These are phyloP conservation scores for Fimicolochytrium jonesii DNA, from an alignment of 192 early-diverging fungal genomes.

Conservation along the genomic window DNA sequence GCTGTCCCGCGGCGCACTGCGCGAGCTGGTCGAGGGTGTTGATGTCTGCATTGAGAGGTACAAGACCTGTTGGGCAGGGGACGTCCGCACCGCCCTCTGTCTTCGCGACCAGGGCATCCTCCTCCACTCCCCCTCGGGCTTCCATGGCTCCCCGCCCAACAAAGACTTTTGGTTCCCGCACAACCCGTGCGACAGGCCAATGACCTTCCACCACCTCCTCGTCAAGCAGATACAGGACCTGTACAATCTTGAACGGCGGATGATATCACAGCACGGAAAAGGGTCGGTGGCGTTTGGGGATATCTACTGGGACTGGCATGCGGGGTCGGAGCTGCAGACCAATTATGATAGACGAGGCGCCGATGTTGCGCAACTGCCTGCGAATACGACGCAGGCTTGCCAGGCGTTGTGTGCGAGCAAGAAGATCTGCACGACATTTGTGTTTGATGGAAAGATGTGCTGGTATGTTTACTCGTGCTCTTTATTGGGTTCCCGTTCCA, in stretches of 20 bases:
- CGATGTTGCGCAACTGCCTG: neutral
- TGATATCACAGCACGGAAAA: neutral
- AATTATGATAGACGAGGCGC: constrained; percentile 10
- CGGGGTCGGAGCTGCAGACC: neutral
- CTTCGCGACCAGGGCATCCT: constrained; percentile 46
- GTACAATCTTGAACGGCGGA: constrained; percentile 18
- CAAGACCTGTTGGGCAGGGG: constrained; percentile 55
- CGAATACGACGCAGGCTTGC: constrained; percentile 7
- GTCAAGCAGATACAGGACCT: constrained; percentile 39
- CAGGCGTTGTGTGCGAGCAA: neutral
- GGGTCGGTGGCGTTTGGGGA: constrained; percentile 14
- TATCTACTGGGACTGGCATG: constrained; percentile 6
- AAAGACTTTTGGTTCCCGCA: constrained; percentile 26
- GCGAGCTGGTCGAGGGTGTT: constrained; percentile 29
- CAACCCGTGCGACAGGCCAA: constrained; percentile 44
- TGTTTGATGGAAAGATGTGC: constrained; percentile 17
- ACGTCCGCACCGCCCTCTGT: constrained; percentile 52
- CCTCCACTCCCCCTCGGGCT: constrained; percentile 11
- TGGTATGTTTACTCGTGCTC: no score
- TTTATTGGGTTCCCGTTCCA: no score
- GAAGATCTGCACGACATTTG: constrained; percentile 7
- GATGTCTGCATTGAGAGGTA: constrained; percentile 45
- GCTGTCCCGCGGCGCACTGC: constrained; percentile 43
- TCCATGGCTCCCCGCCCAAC: constrained; percentile 28
- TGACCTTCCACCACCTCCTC: constrained; percentile 52